Percentiles rank a stretch among this genome's conserved stretches.
phyloP scores from a whole-genome alignment of 2,329 filamentous ascomycete genomes.

The Neurospora sp. region DNA sequence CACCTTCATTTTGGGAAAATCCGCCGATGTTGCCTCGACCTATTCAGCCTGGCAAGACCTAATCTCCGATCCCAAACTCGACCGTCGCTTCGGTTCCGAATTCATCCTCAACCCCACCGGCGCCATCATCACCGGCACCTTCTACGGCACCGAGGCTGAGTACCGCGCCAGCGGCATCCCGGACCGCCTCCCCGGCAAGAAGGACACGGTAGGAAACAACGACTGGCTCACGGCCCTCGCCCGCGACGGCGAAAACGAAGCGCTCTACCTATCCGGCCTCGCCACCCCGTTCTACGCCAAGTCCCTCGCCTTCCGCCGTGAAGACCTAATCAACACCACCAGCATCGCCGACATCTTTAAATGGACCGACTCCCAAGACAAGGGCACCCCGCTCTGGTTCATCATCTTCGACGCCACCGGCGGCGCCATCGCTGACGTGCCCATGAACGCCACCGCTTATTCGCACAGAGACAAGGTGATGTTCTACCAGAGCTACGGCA shows the following conservation, averaged over 20 bases:
- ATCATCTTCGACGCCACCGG: slow-evolving; percentile 53
- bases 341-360: slow-evolving; percentile 40
- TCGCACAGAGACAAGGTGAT: slow-evolving; percentile 54
- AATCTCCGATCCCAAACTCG: slow-evolving; percentile 41
- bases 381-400: slow-evolving; percentile 47
- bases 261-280: slow-evolving; percentile 35
- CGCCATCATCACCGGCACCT: slow-evolving; percentile 48
- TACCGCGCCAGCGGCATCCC: slow-evolving; percentile 42
- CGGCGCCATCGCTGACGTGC: slow-evolving; percentile 47
- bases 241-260: slow-evolving; percentile 39
- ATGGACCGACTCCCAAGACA: slow-evolving; percentile 39
- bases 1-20: slow-evolving; percentile 38
- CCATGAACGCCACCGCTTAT: slow-evolving; percentile 48
- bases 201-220: slow-evolving; percentile 31
- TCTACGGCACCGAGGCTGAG: slow-evolving; percentile 48
- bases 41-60: slow-evolving; percentile 51
- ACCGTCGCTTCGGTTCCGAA: slow-evolving; percentile 47
- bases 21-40: slow-evolving; percentile 35
- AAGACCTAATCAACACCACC: slow-evolving; percentile 36
- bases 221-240: slow-evolving; percentile 54
- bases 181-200: slow-evolving; percentile 33
- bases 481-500: slow-evolving; percentile 52
- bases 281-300: slow-evolving; percentile 46
- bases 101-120: slow-evolving; percentile 45
- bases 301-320: slow-evolving; percentile 40